Base-by-base conservation (phyloP, 495 filamentous ascomycete genomes). In the Aspergillus biplanus region DNA sequence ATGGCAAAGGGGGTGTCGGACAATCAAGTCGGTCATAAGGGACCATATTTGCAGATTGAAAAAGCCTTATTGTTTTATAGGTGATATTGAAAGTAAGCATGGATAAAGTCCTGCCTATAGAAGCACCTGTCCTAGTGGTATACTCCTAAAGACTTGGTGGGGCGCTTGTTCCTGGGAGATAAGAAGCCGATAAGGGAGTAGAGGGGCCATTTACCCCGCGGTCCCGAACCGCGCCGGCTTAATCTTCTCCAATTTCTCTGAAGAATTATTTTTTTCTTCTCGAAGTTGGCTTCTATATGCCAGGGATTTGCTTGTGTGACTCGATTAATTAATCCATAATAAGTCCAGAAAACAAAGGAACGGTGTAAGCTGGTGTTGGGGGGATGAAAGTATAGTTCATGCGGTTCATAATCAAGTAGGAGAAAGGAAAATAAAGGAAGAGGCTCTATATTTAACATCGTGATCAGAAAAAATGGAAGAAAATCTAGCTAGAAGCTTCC, bases 401-500 rank as follows among this genome's bases (percentile, higher is more conserved):
- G 21, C 21, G 21, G 21, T 39, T 13, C 7, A 49, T 21, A 16
- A 8, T 49, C 8, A 50, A 27, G 11, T 1, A 18, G 11, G 11
- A 50, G 16, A 50, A 18, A 50, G 21, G 21, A 9, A 31, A 50
- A 1, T n/a, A 49, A 4, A 16, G 46, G 8, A 27, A 50, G 21
- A 27, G 27, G 16, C 16, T 50, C n/a, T 49, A 49, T 44, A n/a
- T 44, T 31, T 18, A 18, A 9, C 21, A 37, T 56, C 33, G 42
- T 56, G 18, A 56, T 56, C 27, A 50, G 34, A 59, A 18, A 13
- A 35, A 39, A 5, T 7, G 32, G 33, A 52, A 16, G 18, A 46
- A 9, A 50, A 52, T 56, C 9, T 42, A 63, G 32, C n/a, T 46
- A 50, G 7, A 42, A 31, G 58, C 55, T 44, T 95, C 86, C 75